Base-by-base conservation (phyloP, 306 rosid genomes). In the Datisca glomerata region DNA sequence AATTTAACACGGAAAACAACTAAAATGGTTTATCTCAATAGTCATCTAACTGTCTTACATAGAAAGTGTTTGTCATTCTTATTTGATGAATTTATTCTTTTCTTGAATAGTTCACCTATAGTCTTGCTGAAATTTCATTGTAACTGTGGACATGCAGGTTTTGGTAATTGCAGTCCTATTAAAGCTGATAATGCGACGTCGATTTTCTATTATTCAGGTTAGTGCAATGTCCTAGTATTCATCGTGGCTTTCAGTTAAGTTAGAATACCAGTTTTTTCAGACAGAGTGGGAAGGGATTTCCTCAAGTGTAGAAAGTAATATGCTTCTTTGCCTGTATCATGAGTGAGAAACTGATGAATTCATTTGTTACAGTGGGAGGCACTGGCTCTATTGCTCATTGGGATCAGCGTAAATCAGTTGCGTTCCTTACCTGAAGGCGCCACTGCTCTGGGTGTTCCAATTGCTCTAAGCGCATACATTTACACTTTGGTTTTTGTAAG, bases 101-200 rank as follows among this genome's bases (percentile, higher is more conserved):
- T n/a, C n/a, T n/a, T n/a, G n/a, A n/a, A n/a, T n/a, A n/a, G n/a
- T 28, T 47, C 25, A 27, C 41, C 8, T 33, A 19, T 22, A 19
- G 21, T 39, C 39, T 45, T 40, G n/a, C 53, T 24, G 22, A 19
- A 13, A 31, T 50, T 47, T 45, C 70, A 36, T 52, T 41, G 47
- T 22, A 31, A 39, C 15, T 47, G 18, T 53, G 60, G 53, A 27
- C 37, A 41, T 72, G 61, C 76, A 91, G 98, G 98, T 91, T 66
- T 84, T 91, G 79, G 98, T 91, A 51, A 91, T 91, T 70, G 98
- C 98, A 49, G 75, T 84, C 61, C 71, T 91, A 61, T 64, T 91
- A 28, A 91, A 80, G 77, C 49, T 80, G n/a, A 79, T 91, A 61
- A 91, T 91, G 98, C 78, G 69, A 61, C 96, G 98, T 18, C 75